Evolutionary conservation across 257 asterid species (phyloP), one percentile per base, ranked within the genome.

Genomic region (Penstemon barbatus): DNA sequence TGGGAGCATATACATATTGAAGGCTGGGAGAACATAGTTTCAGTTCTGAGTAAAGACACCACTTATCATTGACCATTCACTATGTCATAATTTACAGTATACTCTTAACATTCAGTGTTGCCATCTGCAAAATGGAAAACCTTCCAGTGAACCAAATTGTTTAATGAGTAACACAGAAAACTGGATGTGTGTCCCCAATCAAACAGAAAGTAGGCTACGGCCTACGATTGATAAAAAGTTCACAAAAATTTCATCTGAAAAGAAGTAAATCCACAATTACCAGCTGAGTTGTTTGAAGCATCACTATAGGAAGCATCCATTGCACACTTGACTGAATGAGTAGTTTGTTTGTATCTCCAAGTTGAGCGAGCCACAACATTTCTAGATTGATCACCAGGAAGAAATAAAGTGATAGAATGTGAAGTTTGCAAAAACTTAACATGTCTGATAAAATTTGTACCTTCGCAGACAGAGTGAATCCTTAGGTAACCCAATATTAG

Each of bases 251-350:
- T 49, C 0, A 9, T 10, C 54, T 25, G 33, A 1, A 2, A 25
- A 25, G 33, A 25, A 25, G 33, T 8, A 33, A 66, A 69, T 10
- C 5, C 11, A 57, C 4, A 51, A 63, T 77, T 88, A 90, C 99
- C 92, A 58, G 83, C 75, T 60, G 96, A 81, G 64, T 77, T 89
- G 75, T 82, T 83, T 48, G 77, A 64, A 68, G 83, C 62, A 82
- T 86, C 89, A 45, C 95, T 88, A 73, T 69, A 90, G 72, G 97
- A 85, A 67, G 97, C 93, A 77, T 89, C 97, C 91, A 88, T 84
- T 10, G 97, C 86, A 74, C 91, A 88, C 74, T 82, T 88, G 66
- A 88, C 51, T 25, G 70, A 37, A 57, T 82, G 84, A 57, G 60
- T 68, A 65, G 76, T 72, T 57, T 58, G 78, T 65, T 57, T 73